Conservation (phyloP, 192 early-diverging fungal species). For the Borealophlyctis nickersoniae region DNA sequence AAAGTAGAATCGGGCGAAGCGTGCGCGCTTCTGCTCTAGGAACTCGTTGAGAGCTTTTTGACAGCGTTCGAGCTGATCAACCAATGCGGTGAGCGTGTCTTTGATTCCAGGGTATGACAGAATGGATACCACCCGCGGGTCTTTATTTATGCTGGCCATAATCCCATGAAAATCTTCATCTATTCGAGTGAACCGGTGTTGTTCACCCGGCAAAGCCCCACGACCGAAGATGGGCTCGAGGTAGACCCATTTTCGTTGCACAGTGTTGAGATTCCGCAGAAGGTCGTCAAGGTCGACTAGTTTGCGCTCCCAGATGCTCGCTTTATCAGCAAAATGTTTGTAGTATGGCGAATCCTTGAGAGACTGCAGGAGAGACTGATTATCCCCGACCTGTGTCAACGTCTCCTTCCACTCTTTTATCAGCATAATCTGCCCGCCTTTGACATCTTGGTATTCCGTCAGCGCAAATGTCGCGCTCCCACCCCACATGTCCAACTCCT, state of each 20-base stretch:
- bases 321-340: conserved; percentile 54
- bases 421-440: conserved; percentile 38
- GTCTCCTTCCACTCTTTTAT: conserved; percentile 62
- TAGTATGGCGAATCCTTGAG: conserved; percentile 61
- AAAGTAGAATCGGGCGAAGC: conserved; percentile 59
- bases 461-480: conserved; percentile 47
- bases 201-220: conserved; percentile 50
- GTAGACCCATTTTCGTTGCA: conserved; percentile 59
- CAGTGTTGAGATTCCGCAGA: conserved; percentile 46
- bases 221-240: conserved; percentile 60
- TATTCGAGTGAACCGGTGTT: conserved; percentile 46
- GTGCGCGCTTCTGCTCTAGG: conserved; percentile 48
- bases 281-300: conserved; percentile 48
- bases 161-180: conserved; percentile 52
- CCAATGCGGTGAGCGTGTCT: conserved; percentile 38
- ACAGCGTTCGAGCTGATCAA: conserved; percentile 58
- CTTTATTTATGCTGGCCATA: conserved; percentile 33
- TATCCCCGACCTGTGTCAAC: conserved; percentile 58
- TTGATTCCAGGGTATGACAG: conserved; percentile 35
- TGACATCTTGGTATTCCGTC: conserved; percentile 50
- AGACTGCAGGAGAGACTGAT: conserved; percentile 53
- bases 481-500: conserved; percentile 60
- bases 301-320: conserved; percentile 47
- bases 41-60: conserved; percentile 63
- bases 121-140: conserved; percentile 46